Evolutionary conservation across 306 rosid species (phyloP), one percentile per base, ranked within the genome.

Genomic region (Dalbergia cultrata): DNA sequence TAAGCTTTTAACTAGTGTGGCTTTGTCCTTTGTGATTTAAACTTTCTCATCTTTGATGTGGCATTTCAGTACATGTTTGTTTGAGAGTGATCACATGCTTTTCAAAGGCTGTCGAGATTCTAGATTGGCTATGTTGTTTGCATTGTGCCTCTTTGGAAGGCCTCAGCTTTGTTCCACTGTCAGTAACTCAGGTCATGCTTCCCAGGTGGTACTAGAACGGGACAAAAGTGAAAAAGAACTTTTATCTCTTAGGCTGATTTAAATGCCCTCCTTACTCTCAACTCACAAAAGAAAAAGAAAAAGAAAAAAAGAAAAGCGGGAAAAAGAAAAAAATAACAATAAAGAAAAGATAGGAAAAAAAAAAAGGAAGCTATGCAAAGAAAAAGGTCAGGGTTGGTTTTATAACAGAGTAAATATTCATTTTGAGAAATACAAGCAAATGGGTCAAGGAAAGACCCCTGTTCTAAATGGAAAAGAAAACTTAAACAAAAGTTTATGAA

Each of bases 11-110:
- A 75, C 70, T 71, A 76, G 31, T 81, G 70, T 75, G 76, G 41
- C 73, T 63, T 88, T 84, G 90, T 81, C 87, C 80, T 81, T 84
- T 87, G 85, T 84, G 53, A 52, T 84, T 87, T 84, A 34, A 86
- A 80, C 78, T 76, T 84, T 82, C 75, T 31, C 34, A 80, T 85
- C 77, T 74, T 69, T 79, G 85, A 75, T 82, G 74, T 84, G 81
- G 81, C 64, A 77, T 37, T 61, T 63, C 61, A 81, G 76, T 81
- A 60, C 80, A 77, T 44, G 37, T 68, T 80, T 76, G 82, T 49
- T 78, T 83, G 69, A 70, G 78, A 75, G 88, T 75, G 84, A 73
- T 81, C 80, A 60, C 85, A 58, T 85, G 85, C 80, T 83, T 88
- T 77, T 66, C 62, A 68, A 80, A 81, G 86, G 82, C 84, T 81